phyloP scores from a whole-genome alignment of 2,329 filamentous ascomycete species.

The Aspergillus terreus region DNA sequence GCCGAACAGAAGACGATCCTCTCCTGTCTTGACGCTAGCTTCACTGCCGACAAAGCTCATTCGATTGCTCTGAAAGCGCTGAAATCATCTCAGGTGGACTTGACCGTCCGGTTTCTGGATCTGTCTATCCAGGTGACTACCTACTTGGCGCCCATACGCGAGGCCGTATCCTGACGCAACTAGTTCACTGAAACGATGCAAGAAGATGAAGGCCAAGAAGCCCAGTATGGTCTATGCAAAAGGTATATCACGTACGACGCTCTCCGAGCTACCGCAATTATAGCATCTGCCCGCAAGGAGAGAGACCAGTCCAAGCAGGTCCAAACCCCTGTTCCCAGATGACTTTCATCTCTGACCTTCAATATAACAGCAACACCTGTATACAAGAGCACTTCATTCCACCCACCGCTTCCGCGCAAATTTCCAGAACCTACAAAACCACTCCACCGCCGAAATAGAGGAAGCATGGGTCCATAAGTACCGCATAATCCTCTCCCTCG shows the following conservation, averaged over 20 bases:
- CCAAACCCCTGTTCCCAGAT: conserved; percentile 6
- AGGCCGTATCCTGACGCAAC: neutral
- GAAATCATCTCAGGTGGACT: neutral
- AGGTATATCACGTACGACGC: conserved; percentile 70
- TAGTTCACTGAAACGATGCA: conserved; percentile 40
- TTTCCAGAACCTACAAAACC: conserved; percentile 37
- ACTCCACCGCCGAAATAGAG: conserved; percentile 42
- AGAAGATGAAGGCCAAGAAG: conserved; percentile 12
- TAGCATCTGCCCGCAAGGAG: conserved; percentile 47
- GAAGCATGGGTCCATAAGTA: conserved; percentile 60
- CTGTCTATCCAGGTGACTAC: conserved; percentile 41
- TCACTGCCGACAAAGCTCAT: neutral
- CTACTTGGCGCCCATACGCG: too few species aligned
- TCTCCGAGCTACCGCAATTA: conserved; percentile 48
- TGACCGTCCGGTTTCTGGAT: conserved; percentile 45
- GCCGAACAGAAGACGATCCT: neutral
- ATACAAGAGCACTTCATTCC: conserved; percentile 59
- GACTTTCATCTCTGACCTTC: conserved; percentile 34
- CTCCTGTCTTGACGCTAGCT: neutral
- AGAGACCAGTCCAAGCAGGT: conserved; percentile 39
- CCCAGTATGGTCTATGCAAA: conserved; percentile 49
- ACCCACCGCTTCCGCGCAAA: conserved; percentile 55
- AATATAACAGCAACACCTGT: conserved; percentile 58
- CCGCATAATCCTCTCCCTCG: conserved; percentile 66
- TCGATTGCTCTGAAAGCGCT: neutral